Evolutionary conservation across 2,329 filamentous ascomycete species (phyloP), one percentile per base, ranked within the genome.

Genomic region (Cladophialophora immunda): DNA sequence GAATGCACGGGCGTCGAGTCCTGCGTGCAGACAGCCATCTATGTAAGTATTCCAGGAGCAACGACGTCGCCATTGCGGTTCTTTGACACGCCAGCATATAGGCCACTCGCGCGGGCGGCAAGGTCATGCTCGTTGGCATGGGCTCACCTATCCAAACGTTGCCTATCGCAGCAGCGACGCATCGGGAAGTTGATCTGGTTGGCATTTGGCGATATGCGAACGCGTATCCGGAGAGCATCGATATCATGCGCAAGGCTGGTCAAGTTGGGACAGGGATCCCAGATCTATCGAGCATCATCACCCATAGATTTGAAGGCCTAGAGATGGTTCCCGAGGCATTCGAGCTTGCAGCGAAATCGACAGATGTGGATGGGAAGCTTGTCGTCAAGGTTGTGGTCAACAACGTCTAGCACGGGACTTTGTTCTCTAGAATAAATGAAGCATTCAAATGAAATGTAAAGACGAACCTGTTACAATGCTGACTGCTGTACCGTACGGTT

Each of bases 131-230:
- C 1, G 87, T 90, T 67, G 88, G 89, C 0, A 88, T 90, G 0
- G 88, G 88, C 1, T 91, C 87, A 4, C 90, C 91, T 0, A 86
- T 92, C 60, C 90, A 93, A 76, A 92, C 90, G 0, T 82, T 93
- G 1, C 90, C 90, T 1, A 81, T 94, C 54, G 91, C 88, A 7
- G 89, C 89, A 4, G 90, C 90, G 2, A 89, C 91, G 45, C 81
- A 92, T 30, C 86, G 90, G 41, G 91, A 94, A 86, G 89, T 91
- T 68, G 83, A 90, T 71, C 80, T 92, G 29, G 86, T 85, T 41
- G 91, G 91, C 77, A 91, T 90, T 74, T 91, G 91, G 75, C 83
- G 89, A 9, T 92, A 91, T 74, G 82, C 85, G 45, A 87, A 91
- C 73, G 90, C 89, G 0, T 92, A 89, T 89, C 88, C 89, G 0